Evolutionary conservation across 2,329 filamentous ascomycete species (phyloP).

Genomic region (Trichoderma hamatum): DNA sequence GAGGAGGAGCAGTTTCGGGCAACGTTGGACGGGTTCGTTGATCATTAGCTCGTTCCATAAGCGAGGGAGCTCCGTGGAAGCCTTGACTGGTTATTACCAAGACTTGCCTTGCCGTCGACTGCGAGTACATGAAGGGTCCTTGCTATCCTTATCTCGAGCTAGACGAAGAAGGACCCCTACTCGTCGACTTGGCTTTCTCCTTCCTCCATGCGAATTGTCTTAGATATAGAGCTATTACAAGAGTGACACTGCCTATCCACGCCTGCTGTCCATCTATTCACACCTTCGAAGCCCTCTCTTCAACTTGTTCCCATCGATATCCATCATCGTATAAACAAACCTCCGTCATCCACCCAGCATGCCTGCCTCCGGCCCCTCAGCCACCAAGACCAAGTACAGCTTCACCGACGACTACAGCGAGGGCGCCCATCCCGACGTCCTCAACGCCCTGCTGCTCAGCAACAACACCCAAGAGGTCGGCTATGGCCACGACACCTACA

Average conservation of each 20-base stretch:
- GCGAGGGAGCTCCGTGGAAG: neutral
- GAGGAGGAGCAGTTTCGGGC: neutral
- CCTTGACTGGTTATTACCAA: neutral
- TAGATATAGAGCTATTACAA: neutral
- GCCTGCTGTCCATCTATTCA: neutral
- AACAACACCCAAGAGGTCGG: constrained; percentile 51
- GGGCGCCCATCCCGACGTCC: constrained; percentile 53
- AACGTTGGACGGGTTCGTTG: neutral
- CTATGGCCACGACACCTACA: constrained; percentile 52
- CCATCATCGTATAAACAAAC: neutral
- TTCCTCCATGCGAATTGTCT: neutral
- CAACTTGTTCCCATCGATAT: neutral
- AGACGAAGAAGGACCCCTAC: neutral
- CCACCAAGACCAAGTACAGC: constrained; percentile 43
- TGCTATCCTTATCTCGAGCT: neutral
- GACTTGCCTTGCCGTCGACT: no score
- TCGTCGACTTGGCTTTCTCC: neutral
- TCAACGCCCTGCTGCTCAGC: constrained; percentile 49
- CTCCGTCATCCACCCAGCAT: neutral
- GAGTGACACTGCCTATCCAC: neutral
- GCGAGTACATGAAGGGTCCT: neutral
- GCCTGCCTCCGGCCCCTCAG: constrained; percentile 8
- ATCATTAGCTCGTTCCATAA: neutral
- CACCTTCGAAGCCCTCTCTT: neutral
- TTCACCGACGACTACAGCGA: constrained; percentile 57